Percentiles rank a stretch among this genome's conserved stretches.
Conservation (phyloP, 768 basidiomycete species). For the Suillus alpinus region DNA sequence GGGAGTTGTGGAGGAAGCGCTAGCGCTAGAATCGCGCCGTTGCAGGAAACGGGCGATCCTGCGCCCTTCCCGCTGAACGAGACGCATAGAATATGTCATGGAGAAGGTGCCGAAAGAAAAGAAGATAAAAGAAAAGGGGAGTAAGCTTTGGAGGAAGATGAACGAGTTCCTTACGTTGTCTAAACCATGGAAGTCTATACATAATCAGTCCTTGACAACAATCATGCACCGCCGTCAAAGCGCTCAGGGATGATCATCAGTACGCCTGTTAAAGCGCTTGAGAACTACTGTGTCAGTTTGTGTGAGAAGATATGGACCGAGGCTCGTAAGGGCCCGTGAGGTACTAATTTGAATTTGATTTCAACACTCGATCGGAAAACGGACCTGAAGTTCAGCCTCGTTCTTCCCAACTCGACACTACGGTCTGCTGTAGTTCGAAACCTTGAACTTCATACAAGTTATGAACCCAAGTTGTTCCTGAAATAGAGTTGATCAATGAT, state of each 20-base stretch:
- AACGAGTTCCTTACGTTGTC: not conserved
- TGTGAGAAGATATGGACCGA: not conserved
- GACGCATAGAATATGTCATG: not conserved
- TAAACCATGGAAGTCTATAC: not conserved
- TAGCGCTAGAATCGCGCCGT: not conserved
- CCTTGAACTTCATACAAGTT: not conserved
- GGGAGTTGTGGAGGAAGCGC: not conserved
- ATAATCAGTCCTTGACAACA: not conserved
- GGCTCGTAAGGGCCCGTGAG: too few species aligned
- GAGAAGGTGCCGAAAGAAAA: not conserved
- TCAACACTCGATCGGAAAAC: not conserved
- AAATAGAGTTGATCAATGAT: too few species aligned
- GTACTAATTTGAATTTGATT: not conserved
- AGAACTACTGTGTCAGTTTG: not conserved
- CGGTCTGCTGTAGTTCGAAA: not conserved
- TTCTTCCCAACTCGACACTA: not conserved
- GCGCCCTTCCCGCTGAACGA: not conserved
- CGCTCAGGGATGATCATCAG: not conserved
- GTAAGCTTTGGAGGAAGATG: not conserved
- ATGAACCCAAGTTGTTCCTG: too few species aligned
- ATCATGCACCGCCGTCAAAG: not conserved
- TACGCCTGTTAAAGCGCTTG: not conserved
- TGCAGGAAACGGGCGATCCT: not conserved
- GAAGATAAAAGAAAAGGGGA: not conserved
- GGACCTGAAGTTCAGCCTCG: not conserved